Conservation (phyloP, 2,329 filamentous ascomycete species). For the Lasiodiplodia citricola region DNA sequence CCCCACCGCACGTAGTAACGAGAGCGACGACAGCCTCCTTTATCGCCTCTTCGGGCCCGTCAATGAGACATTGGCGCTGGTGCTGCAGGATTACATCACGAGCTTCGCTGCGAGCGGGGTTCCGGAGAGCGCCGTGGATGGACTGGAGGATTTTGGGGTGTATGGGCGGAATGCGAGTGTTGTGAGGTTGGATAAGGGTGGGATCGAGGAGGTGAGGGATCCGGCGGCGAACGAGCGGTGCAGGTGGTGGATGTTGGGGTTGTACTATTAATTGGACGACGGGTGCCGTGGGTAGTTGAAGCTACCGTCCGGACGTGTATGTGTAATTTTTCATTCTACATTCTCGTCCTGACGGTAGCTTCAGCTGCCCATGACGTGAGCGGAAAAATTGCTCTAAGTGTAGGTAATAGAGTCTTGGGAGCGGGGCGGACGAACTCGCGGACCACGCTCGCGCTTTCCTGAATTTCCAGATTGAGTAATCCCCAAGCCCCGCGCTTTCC, state of each 20-base stretch:
- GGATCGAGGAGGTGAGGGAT: slow-evolving; percentile 51
- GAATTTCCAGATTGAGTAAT: no score
- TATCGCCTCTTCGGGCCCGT: slow-evolving; percentile 28
- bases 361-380: no score
- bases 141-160: slow-evolving; percentile 51
- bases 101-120: slow-evolving; percentile 48
- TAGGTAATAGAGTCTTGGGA: no score
- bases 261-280: no score
- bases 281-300: no score
- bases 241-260: slow-evolving; percentile 52
- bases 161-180: slow-evolving; percentile 53
- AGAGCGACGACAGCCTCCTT: slow-evolving; percentile 28
- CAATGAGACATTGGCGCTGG: slow-evolving; percentile 46
- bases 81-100: slow-evolving; percentile 53
- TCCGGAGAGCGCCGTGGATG: slow-evolving; percentile 41
- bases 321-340: no score
- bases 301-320: no score
- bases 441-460: no score
- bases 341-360: no score
- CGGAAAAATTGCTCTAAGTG: no score
- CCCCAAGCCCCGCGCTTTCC: no score
- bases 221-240: slow-evolving; percentile 55
- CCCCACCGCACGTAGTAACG: slow-evolving; percentile 32
- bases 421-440: no score
- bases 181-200: slow-evolving; percentile 50